These are phyloP conservation scores for Hyphopichia pseudoburtonii DNA, from an alignment of 1,139 yeast genomes.

Conservation along the genomic window DNA sequence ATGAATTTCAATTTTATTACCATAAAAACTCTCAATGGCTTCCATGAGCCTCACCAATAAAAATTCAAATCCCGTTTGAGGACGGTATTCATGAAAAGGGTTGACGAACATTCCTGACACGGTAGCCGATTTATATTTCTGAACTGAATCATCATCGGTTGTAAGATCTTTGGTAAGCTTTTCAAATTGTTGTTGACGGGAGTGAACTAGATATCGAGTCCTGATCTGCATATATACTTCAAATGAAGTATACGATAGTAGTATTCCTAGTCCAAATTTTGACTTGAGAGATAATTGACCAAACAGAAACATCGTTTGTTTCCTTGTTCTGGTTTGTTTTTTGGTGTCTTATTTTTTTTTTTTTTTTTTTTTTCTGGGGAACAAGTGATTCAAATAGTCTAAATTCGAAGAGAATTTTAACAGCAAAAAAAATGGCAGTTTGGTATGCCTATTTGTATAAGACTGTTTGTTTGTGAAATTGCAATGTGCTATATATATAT, in stretches of 20 bases:
- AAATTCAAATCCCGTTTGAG: conserved; percentile 88
- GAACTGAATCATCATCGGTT: conserved; percentile 18
- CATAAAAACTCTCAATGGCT: conserved; percentile 61
- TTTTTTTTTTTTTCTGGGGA: no score
- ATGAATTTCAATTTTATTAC: conserved; percentile 57
- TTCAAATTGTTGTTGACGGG: conserved; percentile 42
- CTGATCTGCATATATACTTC: conserved; percentile 60
- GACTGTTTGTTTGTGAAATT: no score
- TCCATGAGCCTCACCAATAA: conserved; percentile 69
- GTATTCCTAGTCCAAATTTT: conserved; percentile 52
- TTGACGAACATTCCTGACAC: conserved; percentile 83
- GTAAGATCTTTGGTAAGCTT: conserved; percentile 10
- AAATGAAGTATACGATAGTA: conserved; percentile 66
- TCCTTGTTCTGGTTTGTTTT: not conserved
- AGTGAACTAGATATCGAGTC: conserved; percentile 57
- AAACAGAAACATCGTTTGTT: not conserved
- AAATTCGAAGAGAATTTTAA: no score
- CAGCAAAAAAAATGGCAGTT: no score
- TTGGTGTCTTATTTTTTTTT: not conserved
- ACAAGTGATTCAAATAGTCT: no score
- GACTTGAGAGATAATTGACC: conserved; percentile 21
- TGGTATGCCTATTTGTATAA: no score
- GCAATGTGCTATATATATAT: no score
- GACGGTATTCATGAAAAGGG: conserved; percentile 88
- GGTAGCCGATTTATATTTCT: conserved; percentile 48